These are phyloP conservation scores for Boletales sp. DNA, from an alignment of 768 basidiomycete species.

Conservation along the genomic window DNA sequence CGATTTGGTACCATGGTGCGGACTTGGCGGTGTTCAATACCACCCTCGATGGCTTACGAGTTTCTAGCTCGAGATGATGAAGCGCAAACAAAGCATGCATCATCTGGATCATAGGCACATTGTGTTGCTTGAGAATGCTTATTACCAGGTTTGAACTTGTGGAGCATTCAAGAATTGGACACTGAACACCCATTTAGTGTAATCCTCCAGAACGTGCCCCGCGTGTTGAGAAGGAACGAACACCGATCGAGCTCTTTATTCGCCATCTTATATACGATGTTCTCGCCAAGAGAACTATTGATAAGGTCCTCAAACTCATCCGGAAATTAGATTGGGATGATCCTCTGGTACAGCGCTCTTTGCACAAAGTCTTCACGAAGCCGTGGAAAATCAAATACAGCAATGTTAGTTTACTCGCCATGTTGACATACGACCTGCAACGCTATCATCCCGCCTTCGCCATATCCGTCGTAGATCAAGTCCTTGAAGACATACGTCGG, in stretches of 20 bases:
- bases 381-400: constrained; percentile 97
- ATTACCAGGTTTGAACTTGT: constrained; percentile 71
- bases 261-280: constrained; percentile 94
- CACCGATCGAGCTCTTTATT: constrained; percentile 89
- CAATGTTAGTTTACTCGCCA: constrained; percentile 85
- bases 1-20: constrained; percentile 85
- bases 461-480: constrained; percentile 87
- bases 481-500: constrained; percentile 86
- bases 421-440: constrained; percentile 92
- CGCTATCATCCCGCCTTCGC: constrained; percentile 89
- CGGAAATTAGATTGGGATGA: constrained; percentile 98
- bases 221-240: constrained; percentile 77
- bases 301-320: constrained; percentile 90
- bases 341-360: constrained; percentile 47
- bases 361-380: constrained; percentile 93
- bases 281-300: constrained; percentile 87
- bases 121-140: constrained; percentile 93
- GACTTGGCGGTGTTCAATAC: neutral
- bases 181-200: constrained; percentile 52
- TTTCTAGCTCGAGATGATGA: constrained; percentile 83
- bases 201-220: constrained; percentile 95
- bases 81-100: constrained; percentile 88
- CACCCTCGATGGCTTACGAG: constrained; percentile 8
- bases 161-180: constrained; percentile 1
- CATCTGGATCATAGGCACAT: constrained; percentile 91